Evolutionary conservation across 1,284 basidiomycete species (phyloP).

Genomic region (Ustilago crameri): DNA sequence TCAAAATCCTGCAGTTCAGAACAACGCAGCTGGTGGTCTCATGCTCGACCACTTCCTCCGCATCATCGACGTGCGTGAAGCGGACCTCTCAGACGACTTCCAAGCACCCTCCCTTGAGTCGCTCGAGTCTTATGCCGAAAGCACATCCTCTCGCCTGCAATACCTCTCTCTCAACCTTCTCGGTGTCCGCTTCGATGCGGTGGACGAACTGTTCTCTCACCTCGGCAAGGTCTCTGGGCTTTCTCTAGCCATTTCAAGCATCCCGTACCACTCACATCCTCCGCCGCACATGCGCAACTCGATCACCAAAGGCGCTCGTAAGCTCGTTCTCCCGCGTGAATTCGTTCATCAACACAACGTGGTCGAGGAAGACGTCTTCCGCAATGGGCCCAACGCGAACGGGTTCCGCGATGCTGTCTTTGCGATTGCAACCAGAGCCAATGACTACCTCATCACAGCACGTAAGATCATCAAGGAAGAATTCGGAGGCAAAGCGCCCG

Average conservation of each 20-base stretch:
- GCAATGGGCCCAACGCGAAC: constrained; percentile 75
- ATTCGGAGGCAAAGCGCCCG: constrained; percentile 75
- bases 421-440: constrained; percentile 87
- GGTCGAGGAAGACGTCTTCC: constrained; percentile 86
- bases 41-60: constrained; percentile 65
- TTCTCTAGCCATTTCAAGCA: constrained; percentile 45
- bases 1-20: constrained; percentile 54
- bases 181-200: constrained; percentile 36
- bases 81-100: constrained; percentile 56
- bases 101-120: constrained; percentile 56
- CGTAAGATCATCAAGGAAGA: constrained; percentile 78
- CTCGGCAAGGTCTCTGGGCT: constrained; percentile 66
- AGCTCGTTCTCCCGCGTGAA: constrained; percentile 84
- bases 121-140: constrained; percentile 62
- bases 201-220: constrained; percentile 65
- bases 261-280: constrained; percentile 62
- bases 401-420: constrained; percentile 80
- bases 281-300: constrained; percentile 53
- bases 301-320: constrained; percentile 70
- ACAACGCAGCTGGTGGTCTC: constrained; percentile 49
- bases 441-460: constrained; percentile 88
- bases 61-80: constrained; percentile 64
- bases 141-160: constrained; percentile 58
- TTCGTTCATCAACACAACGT: constrained; percentile 82
- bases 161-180: constrained; percentile 62